These are phyloP conservation scores for Lipomyces starkeyi DNA, from an alignment of 805 yeast species.

Conservation along the genomic window DNA sequence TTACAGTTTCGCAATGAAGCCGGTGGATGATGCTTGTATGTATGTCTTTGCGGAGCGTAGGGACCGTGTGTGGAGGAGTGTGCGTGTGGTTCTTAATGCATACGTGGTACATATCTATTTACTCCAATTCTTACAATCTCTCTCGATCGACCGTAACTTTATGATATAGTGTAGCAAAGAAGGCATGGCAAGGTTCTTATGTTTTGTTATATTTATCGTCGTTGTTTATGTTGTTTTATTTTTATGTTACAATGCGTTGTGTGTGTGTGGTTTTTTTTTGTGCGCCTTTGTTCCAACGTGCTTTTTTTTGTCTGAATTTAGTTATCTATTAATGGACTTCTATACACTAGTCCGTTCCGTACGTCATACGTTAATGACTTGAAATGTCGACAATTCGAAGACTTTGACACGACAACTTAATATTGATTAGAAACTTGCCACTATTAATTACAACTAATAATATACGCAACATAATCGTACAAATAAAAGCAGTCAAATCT, in stretches of 20 bases:
- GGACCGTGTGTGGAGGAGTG: neutral
- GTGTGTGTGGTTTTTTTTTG: neutral
- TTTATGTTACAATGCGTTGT: neutral
- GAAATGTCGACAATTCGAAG: neutral
- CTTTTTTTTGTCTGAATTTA: neutral
- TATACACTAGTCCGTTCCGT: neutral
- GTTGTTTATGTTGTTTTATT: neutral
- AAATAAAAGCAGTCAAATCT: neutral
- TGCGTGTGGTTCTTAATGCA: neutral
- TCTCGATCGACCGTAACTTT: neutral
- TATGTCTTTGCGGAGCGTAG: neutral
- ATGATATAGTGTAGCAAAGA: constrained; percentile 2
- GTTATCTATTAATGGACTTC: neutral
- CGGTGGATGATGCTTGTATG: neutral
- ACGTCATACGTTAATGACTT: neutral
- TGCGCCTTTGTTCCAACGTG: neutral
- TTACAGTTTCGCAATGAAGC: neutral
- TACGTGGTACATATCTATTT: neutral
- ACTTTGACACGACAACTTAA: neutral
- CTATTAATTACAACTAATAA: neutral
- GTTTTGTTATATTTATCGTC: neutral
- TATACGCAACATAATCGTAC: neutral
- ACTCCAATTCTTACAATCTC: neutral
- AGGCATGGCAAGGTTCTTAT: neutral
- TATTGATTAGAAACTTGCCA: neutral